phyloP scores from a whole-genome alignment of 768 basidiomycete genomes.

The Lactarius indigo region DNA sequence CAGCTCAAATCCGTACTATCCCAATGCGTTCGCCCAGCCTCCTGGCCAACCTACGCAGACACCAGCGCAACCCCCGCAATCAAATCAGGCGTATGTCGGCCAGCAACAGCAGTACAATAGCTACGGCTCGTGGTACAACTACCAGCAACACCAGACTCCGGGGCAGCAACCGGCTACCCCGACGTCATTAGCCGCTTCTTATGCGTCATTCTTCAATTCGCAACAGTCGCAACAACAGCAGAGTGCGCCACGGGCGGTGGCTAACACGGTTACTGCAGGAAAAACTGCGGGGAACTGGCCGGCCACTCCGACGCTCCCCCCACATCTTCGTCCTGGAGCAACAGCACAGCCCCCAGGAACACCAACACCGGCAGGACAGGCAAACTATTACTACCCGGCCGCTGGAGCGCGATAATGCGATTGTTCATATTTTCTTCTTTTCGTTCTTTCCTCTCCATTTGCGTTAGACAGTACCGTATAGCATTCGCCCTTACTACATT shows the following conservation, averaged over 20 bases:
- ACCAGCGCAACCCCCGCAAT: conserved; percentile 31
- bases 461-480: conserved; percentile 20
- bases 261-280: conserved; percentile 47
- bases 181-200: conserved; percentile 34
- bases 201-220: conserved; percentile 42
- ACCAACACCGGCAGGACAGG: conserved; percentile 27
- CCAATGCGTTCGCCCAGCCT: conserved; percentile 31
- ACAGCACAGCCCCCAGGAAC: conserved; percentile 25
- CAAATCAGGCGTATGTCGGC: conserved; percentile 36
- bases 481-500: conserved; percentile 6
- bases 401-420: conserved; percentile 21
- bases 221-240: conserved; percentile 28
- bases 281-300: conserved; percentile 28
- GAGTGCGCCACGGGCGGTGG: conserved; percentile 42
- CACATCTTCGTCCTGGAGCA: conserved; percentile 36
- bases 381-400: conserved; percentile 28
- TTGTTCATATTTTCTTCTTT: neutral
- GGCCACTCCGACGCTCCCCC: conserved; percentile 39
- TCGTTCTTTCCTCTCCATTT: neutral
- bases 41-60: conserved; percentile 28
- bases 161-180: conserved; percentile 41
- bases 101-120: conserved; percentile 40
- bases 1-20: conserved; percentile 33
- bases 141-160: conserved; percentile 34
- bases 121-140: conserved; percentile 44